These are phyloP conservation scores for Strobilomyces echinocephalus DNA, from an alignment of 768 basidiomycete species.

Conservation along the genomic window DNA sequence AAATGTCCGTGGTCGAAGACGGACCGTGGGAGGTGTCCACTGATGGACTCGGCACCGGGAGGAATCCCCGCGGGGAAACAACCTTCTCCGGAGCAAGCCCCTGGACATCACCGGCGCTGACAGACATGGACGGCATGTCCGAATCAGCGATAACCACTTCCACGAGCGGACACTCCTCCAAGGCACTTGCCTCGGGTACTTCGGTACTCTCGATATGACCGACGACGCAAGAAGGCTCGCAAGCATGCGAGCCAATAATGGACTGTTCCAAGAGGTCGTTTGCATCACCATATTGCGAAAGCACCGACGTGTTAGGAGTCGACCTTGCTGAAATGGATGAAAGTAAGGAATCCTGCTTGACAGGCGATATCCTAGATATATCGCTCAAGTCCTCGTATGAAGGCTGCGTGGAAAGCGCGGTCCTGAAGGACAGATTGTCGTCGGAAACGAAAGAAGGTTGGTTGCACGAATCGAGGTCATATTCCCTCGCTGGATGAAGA, in stretches of 20 bases:
- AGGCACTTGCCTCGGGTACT: neutral
- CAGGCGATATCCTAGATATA: constrained; percentile 12
- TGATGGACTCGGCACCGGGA: neutral
- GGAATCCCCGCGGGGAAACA: neutral
- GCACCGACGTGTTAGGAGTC: constrained; percentile 21
- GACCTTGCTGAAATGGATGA: constrained; percentile 19
- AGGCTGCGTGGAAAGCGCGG: constrained; percentile 23
- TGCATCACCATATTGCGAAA: constrained; percentile 18
- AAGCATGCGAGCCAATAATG: neutral
- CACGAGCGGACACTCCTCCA: neutral
- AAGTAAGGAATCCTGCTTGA: constrained; percentile 17
- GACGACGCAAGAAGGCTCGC: neutral
- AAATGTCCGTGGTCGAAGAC: neutral
- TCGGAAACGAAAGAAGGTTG: constrained; percentile 17
- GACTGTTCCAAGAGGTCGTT: constrained; percentile 2
- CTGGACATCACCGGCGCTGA: neutral
- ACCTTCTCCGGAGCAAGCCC: neutral
- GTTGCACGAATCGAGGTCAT: constrained; percentile 10
- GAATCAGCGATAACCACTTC: neutral
- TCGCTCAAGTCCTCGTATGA: constrained; percentile 20
- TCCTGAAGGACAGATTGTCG: constrained; percentile 19
- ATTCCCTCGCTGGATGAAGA: constrained; percentile 7
- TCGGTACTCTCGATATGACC: neutral
- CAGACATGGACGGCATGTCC: neutral
- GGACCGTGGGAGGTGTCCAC: neutral